A percentile compares a stretch with the other conserved stretches of the same genome.
Conservation (phyloP, 495 filamentous ascomycete species). For the Trichoderma asperelloides region DNA sequence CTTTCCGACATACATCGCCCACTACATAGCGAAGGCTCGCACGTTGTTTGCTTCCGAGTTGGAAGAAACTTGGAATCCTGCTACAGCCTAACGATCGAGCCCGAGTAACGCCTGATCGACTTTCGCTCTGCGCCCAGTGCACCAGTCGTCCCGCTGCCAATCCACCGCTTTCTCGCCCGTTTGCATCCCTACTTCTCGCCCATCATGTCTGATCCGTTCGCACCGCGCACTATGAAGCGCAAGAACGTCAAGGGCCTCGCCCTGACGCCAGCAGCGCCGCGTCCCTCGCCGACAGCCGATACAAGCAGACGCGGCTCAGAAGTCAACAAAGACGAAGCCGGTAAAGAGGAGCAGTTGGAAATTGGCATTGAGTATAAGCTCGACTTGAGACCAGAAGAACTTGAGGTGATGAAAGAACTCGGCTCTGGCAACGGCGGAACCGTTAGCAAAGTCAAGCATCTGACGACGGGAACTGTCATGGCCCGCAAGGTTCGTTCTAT, state of each 20-base stretch:
- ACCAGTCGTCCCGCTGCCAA: neutral
- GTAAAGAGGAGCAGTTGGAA: slow-evolving; percentile 66
- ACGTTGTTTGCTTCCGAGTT: neutral
- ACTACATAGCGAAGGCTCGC: neutral
- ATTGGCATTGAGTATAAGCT: slow-evolving; percentile 95
- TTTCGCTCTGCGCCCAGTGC: neutral
- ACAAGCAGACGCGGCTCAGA: slow-evolving; percentile 45
- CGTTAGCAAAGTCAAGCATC: slow-evolving; percentile 94
- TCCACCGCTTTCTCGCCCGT: neutral
- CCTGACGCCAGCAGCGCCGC: slow-evolving; percentile 58
- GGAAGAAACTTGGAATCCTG: neutral
- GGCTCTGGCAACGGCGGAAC: slow-evolving; percentile 95
- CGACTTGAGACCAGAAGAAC: slow-evolving; percentile 83
- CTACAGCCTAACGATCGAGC: neutral
- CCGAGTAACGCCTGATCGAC: neutral
- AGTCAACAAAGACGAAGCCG: slow-evolving; percentile 52
- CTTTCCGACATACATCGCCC: neutral
- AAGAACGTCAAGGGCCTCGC: slow-evolving; percentile 97
- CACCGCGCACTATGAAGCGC: slow-evolving; percentile 86
- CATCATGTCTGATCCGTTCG: slow-evolving; percentile 75
- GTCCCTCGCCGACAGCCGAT: slow-evolving; percentile 33
- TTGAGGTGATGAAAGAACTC: slow-evolving; percentile 87
- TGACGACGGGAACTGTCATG: slow-evolving; percentile 92
- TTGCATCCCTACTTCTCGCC: neutral
- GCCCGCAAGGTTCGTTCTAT: slow-evolving; percentile 71